Evolutionary conservation across 2,329 filamentous ascomycete species (phyloP), one percentile per base, ranked within the genome.

Genomic region (Neospermospora avenae): DNA sequence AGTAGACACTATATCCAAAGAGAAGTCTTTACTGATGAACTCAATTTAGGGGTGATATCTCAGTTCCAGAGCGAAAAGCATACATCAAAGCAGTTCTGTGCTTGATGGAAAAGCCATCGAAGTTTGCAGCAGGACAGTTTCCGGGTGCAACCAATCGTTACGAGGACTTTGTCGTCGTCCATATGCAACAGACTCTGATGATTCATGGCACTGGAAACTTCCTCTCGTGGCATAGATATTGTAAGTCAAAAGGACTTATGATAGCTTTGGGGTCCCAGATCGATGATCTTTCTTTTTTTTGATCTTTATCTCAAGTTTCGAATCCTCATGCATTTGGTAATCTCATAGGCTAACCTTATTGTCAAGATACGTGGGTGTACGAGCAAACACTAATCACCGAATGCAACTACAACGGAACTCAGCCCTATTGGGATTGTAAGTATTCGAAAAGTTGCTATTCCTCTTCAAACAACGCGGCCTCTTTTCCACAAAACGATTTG

Each of bases 181-280:
- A 77, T 52, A 71, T 73, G 55, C 69, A 73, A 55, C 65, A 69
- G 35, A 75, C 73, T 14, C 37, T 58, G 8, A 53, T 35, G 14
- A 62, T 68, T 18, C 66, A 68, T 56, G 69, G 48, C 28, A 69
- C 67, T 63, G 34, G 58, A 31, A 11, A 67, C 55, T 77, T 79
- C 67, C 67, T 79, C 44, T 70, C 72, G 25, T 78, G 77, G 77
- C 77, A 78, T 61, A 72, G 77, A 41, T 74, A 76, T 61, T 78
- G 28, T 31, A 31, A 31, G 28, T 10, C 28, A 10, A 31, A 5
- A 31, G 6, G 11, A 31, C 28, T n/a, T 31, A 31, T 31, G 6
- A 31, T 6, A 31, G 28, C 28, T 31, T 31, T 10, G 11, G 28
- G 5, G 11, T 31, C 11, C 11, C 6, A 31, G 28, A 31, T 10